Evolutionary conservation across 768 basidiomycete species (phyloP), one percentile per base, ranked within the genome.

Genomic region (Tylopilus sp.): DNA sequence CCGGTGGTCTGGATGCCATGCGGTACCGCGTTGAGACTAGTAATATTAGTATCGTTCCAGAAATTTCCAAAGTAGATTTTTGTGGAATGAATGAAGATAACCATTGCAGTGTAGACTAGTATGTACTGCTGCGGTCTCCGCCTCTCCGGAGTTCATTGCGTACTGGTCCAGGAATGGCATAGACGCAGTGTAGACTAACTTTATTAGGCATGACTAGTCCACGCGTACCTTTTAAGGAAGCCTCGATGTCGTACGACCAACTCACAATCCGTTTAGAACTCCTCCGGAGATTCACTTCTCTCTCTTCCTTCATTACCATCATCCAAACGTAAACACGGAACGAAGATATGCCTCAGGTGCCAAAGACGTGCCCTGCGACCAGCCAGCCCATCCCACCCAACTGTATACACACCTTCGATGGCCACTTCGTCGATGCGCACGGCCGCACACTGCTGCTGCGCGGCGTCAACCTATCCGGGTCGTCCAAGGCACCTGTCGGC

Each of bases 381-480:
- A 62, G 57, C 35, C 48, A 48, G 12, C 53, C 58, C 2, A 39
- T 38, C 0, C 18, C 62, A 21, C 53, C 36, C 20, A 49, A 56
- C 44, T 87, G 75, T 64, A 72, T 88, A 45, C 86, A 86, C 70
- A 91, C 89, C 25, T 68, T 79, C 15, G 71, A 79, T 47, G 80
- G 79, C 57, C 77, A 80, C 47, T 92, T 92, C 61, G 80, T 91
- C 62, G 90, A 92, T 69, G 76, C 76, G 48, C 68, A 74, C 47
- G 88, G 91, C 20, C 82, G 92, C 41, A 86, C 86, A 0, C 69
- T 95, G 18, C 74, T 98, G 15, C 75, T 99, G 0, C 83, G 95
- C 47, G 97, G 97, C n/a, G 89, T 98, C 40, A 99, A 99, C 67
- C 80, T 98, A 41, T 87, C 91, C 12, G 91, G 91, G 8, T 84